These are phyloP conservation scores for Wickerhamomyces subpelliculosus DNA, from an alignment of 805 yeast genomes.

Conservation along the genomic window DNA sequence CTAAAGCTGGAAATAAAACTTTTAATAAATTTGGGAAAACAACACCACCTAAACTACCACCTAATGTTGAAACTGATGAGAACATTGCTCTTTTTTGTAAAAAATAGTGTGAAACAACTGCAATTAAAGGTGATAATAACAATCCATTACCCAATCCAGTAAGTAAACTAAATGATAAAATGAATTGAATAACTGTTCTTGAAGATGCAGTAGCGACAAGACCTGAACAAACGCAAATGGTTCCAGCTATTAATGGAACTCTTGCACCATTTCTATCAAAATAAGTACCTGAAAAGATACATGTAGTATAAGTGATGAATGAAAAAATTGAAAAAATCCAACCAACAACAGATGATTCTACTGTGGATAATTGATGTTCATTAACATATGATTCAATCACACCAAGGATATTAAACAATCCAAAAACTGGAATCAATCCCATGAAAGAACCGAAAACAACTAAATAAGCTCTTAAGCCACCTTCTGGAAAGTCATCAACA, in stretches of 20 bases:
- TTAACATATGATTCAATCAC: constrained; percentile 54
- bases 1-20: constrained; percentile 37
- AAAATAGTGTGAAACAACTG: constrained; percentile 61
- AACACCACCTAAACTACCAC: constrained; percentile 48
- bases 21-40: constrained; percentile 45
- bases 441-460: constrained; percentile 52
- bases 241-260: constrained; percentile 33
- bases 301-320: constrained; percentile 39
- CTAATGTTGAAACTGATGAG: constrained; percentile 33
- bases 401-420: constrained; percentile 52
- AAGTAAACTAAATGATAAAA: constrained; percentile 46
- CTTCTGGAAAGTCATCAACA: constrained; percentile 34
- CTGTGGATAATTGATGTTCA: constrained; percentile 39
- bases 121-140: constrained; percentile 49
- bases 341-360: constrained; percentile 40
- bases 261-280: constrained; percentile 55
- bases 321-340: constrained; percentile 59
- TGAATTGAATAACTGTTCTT: constrained; percentile 45
- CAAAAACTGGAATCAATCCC: constrained; percentile 49
- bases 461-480: constrained; percentile 46
- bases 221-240: constrained; percentile 38
- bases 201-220: constrained; percentile 49
- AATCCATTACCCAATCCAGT: constrained; percentile 52
- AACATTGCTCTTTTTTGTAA: constrained; percentile 43
- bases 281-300: constrained; percentile 45